Evolutionary conservation across 148 eudicot species (phyloP).

Genomic region (Chenopodium album): DNA sequence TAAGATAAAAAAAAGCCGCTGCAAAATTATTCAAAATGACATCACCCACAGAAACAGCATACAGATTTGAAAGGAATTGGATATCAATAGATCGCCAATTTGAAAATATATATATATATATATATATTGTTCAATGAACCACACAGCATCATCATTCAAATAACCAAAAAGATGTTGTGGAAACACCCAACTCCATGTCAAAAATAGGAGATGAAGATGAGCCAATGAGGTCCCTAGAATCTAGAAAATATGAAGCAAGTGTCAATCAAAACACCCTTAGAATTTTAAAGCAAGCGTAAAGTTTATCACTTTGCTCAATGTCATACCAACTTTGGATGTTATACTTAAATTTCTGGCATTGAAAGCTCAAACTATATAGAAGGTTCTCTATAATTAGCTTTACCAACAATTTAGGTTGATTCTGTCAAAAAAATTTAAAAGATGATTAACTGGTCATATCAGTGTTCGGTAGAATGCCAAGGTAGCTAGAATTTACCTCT

Average conservation of each 20-base stretch:
- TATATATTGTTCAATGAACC: background rate
- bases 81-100: background rate
- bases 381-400: background rate
- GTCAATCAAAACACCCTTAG: background rate
- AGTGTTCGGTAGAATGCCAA: background rate
- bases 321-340: background rate
- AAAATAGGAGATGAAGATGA: background rate
- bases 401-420: background rate
- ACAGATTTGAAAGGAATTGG: background rate
- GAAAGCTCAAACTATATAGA: background rate
- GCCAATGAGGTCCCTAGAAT: background rate
- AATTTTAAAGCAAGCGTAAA: background rate
- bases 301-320: conserved; percentile 4
- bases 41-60: background rate
- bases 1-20: no score
- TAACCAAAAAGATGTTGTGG: background rate
- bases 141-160: background rate
- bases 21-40: background rate
- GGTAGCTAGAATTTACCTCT: conserved; percentile 48
- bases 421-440: background rate
- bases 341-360: background rate
- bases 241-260: background rate
- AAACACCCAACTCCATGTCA: background rate
- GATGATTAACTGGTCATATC: background rate
- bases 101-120: background rate